These are phyloP conservation scores for Platanthera zijinensis DNA, from an alignment of 106 monocot genomes.

Conservation along the genomic window DNA sequence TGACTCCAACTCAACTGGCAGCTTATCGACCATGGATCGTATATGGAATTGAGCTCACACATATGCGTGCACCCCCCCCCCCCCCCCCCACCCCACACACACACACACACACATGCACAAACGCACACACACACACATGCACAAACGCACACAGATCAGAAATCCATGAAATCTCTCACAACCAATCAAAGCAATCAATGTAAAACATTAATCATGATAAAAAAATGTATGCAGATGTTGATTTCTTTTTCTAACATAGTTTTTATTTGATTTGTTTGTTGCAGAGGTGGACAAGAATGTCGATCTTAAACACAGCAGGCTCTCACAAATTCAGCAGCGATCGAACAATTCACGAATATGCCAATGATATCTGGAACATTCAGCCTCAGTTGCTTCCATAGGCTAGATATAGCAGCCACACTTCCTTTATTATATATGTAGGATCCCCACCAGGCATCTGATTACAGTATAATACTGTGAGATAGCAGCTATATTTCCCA, in stretches of 20 bases:
- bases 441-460: background rate
- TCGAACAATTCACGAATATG: slow-evolving; percentile 87
- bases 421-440: background rate
- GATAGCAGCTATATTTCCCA: too few species aligned
- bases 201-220: background rate
- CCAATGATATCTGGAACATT: slow-evolving; percentile 90
- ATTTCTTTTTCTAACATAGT: background rate
- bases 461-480: background rate
- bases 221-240: background rate
- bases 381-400: slow-evolving; percentile 43
- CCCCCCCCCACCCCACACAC: too few species aligned
- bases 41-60: too few species aligned
- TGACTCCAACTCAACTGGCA: too few species aligned
- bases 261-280: background rate
- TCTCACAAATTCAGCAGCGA: slow-evolving; percentile 97
- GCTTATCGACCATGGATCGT: too few species aligned
- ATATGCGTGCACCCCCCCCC: too few species aligned
- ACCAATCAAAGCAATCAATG: background rate
- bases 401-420: background rate
- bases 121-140: too few species aligned
- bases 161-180: background rate
- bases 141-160: too few species aligned
- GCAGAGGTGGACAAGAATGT: slow-evolving; percentile 96
- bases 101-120: too few species aligned
- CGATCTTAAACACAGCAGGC: slow-evolving; percentile 83